Base-by-base conservation (phyloP, 1,284 basidiomycete species). In the Neotropicomus parvogracilis region DNA sequence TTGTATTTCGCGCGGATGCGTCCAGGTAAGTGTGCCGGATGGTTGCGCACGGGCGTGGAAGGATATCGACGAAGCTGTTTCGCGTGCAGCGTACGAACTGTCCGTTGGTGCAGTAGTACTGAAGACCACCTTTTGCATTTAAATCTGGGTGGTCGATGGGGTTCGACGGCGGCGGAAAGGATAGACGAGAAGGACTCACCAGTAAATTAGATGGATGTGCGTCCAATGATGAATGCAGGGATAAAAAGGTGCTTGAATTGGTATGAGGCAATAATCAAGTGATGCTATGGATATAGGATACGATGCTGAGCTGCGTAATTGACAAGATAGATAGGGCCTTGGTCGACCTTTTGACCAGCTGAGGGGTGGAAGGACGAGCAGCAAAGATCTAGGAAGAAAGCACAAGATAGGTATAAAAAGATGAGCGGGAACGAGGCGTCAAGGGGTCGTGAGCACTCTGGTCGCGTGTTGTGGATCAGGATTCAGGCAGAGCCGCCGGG, bases 381-480 rank as follows among this genome's bases (percentile, higher is more conserved):
- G 62, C 64, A 66, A 66, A 65, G 65, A 65, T 70, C 69, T 69
- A 72, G 58, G 57, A 64, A 59, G 63, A 62, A 67, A 67, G 60
- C 59, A 59, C 69, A 71, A 73, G 74, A 79, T 80, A 75, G 73
- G 75, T 80, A 81, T 81, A 82, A 80, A 80, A 78, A 80, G 66
- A 66, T 69, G 67, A 54, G 41, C 39, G 40, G 55, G 39, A 69
- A 68, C 56, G 59, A 65, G 59, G 60, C 71, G 66, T 68, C 62
- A 69, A 63, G 61, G 66, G 61, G 74, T 74, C 76, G 77, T 77
- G 74, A 77, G 70, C 71, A 70, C 63, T 55, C 60, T 58, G 54
- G 61, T 62, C 67, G 70, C 66, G 68, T 66, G 67, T 68, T 64
- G 65, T 64, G 63, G 62, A 67, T 69, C 52, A 66, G 57, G 62